These are phyloP conservation scores for Tulasnella sp. DNA, from an alignment of 768 basidiomycete genomes.

Conservation along the genomic window DNA sequence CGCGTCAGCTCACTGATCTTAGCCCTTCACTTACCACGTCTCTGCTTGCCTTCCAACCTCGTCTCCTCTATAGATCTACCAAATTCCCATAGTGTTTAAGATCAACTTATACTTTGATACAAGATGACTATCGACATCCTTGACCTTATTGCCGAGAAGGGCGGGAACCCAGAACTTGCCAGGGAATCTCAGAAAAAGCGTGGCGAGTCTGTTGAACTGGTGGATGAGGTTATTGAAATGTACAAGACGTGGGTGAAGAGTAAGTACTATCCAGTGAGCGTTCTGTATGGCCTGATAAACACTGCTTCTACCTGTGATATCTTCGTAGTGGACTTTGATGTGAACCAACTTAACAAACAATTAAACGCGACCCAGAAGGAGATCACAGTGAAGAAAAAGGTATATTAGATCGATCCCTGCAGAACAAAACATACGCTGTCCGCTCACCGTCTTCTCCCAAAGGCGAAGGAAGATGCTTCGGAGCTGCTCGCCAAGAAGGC, in stretches of 20 bases:
- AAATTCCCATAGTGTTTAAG: no score
- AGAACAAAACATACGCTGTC: neutral
- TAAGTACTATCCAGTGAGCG: slow-evolving; percentile 35
- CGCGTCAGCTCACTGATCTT: no score
- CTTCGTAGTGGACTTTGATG: slow-evolving; percentile 71
- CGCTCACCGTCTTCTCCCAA: slow-evolving; percentile 1
- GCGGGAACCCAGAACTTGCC: slow-evolving; percentile 85
- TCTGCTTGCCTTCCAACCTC: no score
- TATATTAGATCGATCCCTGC: slow-evolving; percentile 24
- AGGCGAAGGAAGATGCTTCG: slow-evolving; percentile 89
- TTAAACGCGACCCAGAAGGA: slow-evolving; percentile 90
- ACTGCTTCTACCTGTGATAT: neutral
- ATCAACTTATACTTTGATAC: no score
- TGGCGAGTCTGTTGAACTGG: slow-evolving; percentile 78
- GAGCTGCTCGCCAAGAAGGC: slow-evolving; percentile 80
- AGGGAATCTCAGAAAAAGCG: slow-evolving; percentile 88
- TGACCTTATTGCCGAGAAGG: slow-evolving; percentile 75
- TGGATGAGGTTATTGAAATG: slow-evolving; percentile 88
- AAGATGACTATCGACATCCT: slow-evolving; percentile 77
- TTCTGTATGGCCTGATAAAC: neutral
- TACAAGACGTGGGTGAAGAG: slow-evolving; percentile 92
- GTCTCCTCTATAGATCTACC: no score
- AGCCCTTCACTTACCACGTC: no score
- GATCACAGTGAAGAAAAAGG: slow-evolving; percentile 91
- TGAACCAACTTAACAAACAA: slow-evolving; percentile 64